Conservation (phyloP, 352 stramenopile genomes). For the Peronospora belbahrii region DNA sequence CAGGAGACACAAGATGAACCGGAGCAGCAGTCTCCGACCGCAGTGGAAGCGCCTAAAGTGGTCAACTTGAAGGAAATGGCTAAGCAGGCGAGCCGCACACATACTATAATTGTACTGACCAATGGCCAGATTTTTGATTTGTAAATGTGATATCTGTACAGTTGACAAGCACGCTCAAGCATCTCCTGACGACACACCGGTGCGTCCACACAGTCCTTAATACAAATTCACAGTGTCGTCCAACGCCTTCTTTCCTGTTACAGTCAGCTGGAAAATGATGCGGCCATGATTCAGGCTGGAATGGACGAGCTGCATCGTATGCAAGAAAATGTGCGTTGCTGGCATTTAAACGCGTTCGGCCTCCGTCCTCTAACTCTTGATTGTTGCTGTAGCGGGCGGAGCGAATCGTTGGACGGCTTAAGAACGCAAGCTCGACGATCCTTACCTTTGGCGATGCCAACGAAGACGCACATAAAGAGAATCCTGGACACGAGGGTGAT, state of each 20-base stretch:
- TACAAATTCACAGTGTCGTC: not conserved
- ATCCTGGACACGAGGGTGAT: slow-evolving; percentile 6
- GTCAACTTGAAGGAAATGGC: slow-evolving; percentile 29
- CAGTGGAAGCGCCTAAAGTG: slow-evolving; percentile 2
- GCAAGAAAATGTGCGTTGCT: slow-evolving; percentile 39
- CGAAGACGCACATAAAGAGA: slow-evolving; percentile 10
- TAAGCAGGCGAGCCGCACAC: slow-evolving; percentile 15
- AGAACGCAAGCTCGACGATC: slow-evolving; percentile 52
- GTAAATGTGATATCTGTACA: not conserved
- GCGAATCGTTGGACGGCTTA: slow-evolving; percentile 30
- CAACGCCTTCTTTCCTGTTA: not conserved
- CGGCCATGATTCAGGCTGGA: slow-evolving; percentile 45
- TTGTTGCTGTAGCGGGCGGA: slow-evolving; percentile 24
- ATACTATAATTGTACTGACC: not conserved
- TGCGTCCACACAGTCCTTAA: slow-evolving; percentile 5
- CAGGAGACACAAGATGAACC: slow-evolving; percentile 13
- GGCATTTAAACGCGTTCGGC: not conserved
- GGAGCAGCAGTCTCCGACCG: slow-evolving; percentile 8
- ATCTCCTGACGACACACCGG: slow-evolving; percentile 27
- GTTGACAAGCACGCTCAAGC: slow-evolving; percentile 28
- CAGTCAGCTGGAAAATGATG: slow-evolving; percentile 50
- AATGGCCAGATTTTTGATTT: not conserved
- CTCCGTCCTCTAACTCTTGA: not conserved
- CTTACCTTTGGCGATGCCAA: slow-evolving; percentile 36
- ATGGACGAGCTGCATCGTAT: slow-evolving; percentile 47